Conservation (phyloP, 805 yeast genomes). For the Monosporozyma yasuniensis region DNA sequence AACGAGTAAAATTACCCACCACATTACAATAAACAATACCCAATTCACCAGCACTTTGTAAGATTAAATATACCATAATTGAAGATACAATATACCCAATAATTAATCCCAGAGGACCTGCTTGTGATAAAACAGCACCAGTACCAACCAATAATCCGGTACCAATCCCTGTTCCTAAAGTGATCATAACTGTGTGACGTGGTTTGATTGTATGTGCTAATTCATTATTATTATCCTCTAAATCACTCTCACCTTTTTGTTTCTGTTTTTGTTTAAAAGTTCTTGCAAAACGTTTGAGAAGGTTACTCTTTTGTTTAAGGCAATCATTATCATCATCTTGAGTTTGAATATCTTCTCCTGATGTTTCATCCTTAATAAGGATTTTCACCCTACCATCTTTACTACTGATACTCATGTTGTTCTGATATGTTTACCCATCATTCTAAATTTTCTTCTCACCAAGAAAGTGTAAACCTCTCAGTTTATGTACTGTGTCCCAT, state of each 20-base stretch:
- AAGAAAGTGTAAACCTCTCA: too few relatives aligned
- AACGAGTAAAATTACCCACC: conserved; percentile 55
- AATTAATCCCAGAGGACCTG: conserved; percentile 40
- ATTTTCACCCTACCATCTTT: background rate
- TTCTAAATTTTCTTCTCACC: too few relatives aligned
- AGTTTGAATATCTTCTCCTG: background rate
- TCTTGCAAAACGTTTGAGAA: background rate
- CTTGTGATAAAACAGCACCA: conserved; percentile 36
- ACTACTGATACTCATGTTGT: background rate
- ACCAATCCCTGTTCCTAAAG: conserved; percentile 77
- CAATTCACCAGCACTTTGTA: conserved; percentile 53
- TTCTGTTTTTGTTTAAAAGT: conserved; percentile 5
- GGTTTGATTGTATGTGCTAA: conserved; percentile 9
- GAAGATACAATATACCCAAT: conserved; percentile 50
- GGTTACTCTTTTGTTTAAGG: background rate
- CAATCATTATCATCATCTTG: background rate
- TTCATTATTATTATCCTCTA: conserved; percentile 4
- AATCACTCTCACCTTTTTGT: background rate
- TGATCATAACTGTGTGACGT: conserved; percentile 32
- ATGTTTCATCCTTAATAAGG: background rate
- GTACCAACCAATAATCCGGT: conserved; percentile 55
- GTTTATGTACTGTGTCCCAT: too few relatives aligned
- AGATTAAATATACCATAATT: conserved; percentile 45
- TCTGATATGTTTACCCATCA: too few relatives aligned
- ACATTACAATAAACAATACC: conserved; percentile 48